Evolutionary conservation across 192 early-diverging fungal genomes (phyloP).

Genomic region (Funneliformis mosseae): DNA sequence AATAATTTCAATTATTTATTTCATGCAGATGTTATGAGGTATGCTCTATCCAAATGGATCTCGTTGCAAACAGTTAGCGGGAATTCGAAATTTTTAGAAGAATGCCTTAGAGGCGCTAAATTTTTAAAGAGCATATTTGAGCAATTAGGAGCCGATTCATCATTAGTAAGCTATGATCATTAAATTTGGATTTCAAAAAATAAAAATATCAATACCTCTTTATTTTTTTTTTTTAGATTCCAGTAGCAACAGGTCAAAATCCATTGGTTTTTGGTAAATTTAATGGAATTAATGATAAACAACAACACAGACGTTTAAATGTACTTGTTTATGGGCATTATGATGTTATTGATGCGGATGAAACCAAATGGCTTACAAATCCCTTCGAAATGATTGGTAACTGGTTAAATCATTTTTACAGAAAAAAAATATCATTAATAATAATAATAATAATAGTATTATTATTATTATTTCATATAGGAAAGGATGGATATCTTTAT

Average conservation of each 20-base stretch:
- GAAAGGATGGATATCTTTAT: slow-evolving; percentile 73
- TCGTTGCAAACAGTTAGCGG: slow-evolving; percentile 69
- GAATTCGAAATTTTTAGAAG: slow-evolving; percentile 64
- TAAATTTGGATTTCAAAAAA: background rate
- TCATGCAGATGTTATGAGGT: slow-evolving; percentile 53
- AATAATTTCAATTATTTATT: background rate
- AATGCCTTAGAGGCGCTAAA: slow-evolving; percentile 73
- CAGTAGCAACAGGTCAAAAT: slow-evolving; percentile 62
- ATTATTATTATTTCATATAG: slow-evolving; percentile 25
- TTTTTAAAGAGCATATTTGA: slow-evolving; percentile 67
- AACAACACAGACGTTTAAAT: slow-evolving; percentile 37
- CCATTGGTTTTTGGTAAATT: slow-evolving; percentile 73
- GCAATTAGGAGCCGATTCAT: slow-evolving; percentile 67
- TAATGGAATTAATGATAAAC: slow-evolving; percentile 35
- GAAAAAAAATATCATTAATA: no score
- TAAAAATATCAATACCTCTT: background rate
- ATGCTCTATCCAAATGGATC: slow-evolving; percentile 71
- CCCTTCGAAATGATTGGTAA: slow-evolving; percentile 68
- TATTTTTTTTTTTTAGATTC: slow-evolving; percentile 45
- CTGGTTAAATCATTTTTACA: background rate
- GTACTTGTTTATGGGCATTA: slow-evolving; percentile 82
- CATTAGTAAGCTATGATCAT: slow-evolving; percentile 32
- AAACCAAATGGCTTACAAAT: slow-evolving; percentile 61
- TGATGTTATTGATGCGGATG: slow-evolving; percentile 77
- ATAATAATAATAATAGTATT: background rate